Base-by-base conservation (phyloP, 345 rosid species). In the Ceriops tagal region DNA sequence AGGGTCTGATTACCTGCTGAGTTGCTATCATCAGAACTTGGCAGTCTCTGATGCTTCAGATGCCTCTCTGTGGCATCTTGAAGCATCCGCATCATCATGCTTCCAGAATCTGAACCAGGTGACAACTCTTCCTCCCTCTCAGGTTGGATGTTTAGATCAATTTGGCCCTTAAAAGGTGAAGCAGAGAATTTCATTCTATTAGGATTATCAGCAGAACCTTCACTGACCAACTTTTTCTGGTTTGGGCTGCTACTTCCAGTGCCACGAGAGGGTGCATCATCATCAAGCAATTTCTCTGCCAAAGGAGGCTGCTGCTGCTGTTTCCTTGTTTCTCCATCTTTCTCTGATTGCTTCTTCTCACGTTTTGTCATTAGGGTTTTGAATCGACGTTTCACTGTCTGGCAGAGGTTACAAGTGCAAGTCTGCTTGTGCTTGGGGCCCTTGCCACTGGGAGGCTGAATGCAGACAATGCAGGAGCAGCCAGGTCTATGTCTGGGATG, bases 401-500 rank as follows among this genome's bases (percentile, higher is more conserved):
- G 77, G 78, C 97, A 95, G 64, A 95, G 92, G 35, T 76, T 85
- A 71, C 97, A 95, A 9, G 84, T 83, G 76, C 99, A 95, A 43
- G 87, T 49, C 73, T 67, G 90, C 76, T 88, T 84, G 83, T 95
- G 97, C 75, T 88, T 95, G 43, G 93, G 93, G 60, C 93, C 95
- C 73, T 74, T 77, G 63, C 98, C 97, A 68, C 99, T 92, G 37
- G 99, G 97, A 19, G 96, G 93, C 71, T 91, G 99, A 71, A 91
- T 84, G 82, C 98, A 95, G 53, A 95, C 91, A 58, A 92, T 95
- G 82, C 99, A 95, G 10, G 89, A 73, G 85, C 99, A 95, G 71
- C 92, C 99, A 57, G 77, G 89, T 82, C 87, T 89, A 74, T 92
- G 99, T 27, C 98, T 86, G 15, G 98, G 98, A 65, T 95, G 99